These are phyloP conservation scores for Tetracladium setigerum DNA, from an alignment of 495 filamentous ascomycete genomes.

Conservation along the genomic window DNA sequence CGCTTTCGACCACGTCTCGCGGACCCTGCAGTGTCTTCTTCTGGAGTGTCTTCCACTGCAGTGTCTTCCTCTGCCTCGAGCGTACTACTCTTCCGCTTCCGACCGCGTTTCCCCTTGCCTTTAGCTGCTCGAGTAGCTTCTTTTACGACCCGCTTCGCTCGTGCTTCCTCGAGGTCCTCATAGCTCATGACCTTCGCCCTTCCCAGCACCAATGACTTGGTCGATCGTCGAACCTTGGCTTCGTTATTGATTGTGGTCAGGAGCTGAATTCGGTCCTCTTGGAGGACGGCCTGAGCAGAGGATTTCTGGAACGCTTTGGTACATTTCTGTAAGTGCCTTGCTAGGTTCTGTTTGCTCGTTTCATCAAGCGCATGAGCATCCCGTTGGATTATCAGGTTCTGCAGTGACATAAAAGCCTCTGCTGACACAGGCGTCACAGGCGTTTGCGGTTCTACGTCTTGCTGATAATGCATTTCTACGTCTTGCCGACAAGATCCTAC, in stretches of 20 bases:
- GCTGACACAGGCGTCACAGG: conserved; percentile 21
- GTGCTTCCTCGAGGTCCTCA: conserved; percentile 29
- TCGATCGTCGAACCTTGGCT: conserved; percentile 22
- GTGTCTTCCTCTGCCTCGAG: conserved; percentile 8
- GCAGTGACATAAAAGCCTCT: conserved; percentile 21
- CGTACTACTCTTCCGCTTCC: conserved; percentile 9
- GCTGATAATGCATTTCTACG: conserved; percentile 18
- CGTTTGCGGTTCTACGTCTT: conserved; percentile 23
- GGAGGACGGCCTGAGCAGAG: not conserved
- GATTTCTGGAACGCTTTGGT: conserved; percentile 13
- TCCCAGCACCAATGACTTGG: conserved; percentile 13
- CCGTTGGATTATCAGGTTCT: conserved; percentile 22
- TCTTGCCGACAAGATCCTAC: conserved; percentile 18
- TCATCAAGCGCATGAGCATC: conserved; percentile 22
- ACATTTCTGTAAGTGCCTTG: conserved; percentile 19
- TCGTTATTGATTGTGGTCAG: not conserved
- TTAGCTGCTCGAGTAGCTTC: conserved; percentile 14
- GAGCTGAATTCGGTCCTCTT: conserved; percentile 1
- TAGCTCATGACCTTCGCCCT: conserved; percentile 29
- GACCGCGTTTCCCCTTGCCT: conserved; percentile 14
- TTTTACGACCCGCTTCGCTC: conserved; percentile 24
- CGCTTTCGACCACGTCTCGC: conserved; percentile 21
- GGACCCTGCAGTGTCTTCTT: conserved; percentile 15
- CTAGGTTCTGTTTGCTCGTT: conserved; percentile 20
- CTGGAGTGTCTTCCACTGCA: conserved; percentile 18